A percentile compares a stretch with the other conserved stretches of the same genome.
phyloP scores from a whole-genome alignment of 371 early-diverging fungal genomes.

The Antonospora locustae region DNA sequence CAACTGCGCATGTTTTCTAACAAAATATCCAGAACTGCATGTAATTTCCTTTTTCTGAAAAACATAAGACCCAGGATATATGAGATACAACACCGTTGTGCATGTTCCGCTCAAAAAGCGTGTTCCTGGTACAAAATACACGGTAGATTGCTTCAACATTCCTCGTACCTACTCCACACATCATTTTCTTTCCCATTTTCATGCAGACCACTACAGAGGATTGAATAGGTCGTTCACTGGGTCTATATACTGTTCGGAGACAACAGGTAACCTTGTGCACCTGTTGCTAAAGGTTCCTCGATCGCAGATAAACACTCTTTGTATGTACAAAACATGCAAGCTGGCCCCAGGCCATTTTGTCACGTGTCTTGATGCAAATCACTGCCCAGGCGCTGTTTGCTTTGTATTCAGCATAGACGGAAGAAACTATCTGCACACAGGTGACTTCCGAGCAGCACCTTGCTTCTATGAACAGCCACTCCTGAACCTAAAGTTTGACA shows the following conservation, averaged over 20 bases:
- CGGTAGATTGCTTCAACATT: constrained; percentile 14
- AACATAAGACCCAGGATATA: too few relatives aligned
- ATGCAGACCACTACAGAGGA: constrained; percentile 28
- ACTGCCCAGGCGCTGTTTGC: constrained; percentile 29
- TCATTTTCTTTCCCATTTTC: constrained; percentile 28
- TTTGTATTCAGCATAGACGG: constrained; percentile 16
- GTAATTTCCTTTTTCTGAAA: too few relatives aligned
- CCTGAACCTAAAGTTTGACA: background rate
- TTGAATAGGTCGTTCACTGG: constrained; percentile 7
- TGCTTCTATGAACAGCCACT: background rate
- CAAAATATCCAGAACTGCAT: too few relatives aligned
- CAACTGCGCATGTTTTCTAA: too few relatives aligned
- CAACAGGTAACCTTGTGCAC: constrained; percentile 18
- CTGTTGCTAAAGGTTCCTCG: background rate
- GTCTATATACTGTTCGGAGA: constrained; percentile 17
- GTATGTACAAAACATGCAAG: background rate
- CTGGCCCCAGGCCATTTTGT: constrained; percentile 4
- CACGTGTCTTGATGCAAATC: constrained; percentile 20
- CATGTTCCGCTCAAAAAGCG: constrained; percentile 2
- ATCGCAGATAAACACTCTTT: background rate
- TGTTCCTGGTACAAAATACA: constrained; percentile 8
- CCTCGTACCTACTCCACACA: background rate
- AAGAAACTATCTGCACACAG: constrained; percentile 9
- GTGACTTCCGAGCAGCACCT: constrained; percentile 19
- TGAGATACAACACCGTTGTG: too few relatives aligned